phyloP scores from a whole-genome alignment of 164 flowering plant species.

The Macadamia integrifolia region DNA sequence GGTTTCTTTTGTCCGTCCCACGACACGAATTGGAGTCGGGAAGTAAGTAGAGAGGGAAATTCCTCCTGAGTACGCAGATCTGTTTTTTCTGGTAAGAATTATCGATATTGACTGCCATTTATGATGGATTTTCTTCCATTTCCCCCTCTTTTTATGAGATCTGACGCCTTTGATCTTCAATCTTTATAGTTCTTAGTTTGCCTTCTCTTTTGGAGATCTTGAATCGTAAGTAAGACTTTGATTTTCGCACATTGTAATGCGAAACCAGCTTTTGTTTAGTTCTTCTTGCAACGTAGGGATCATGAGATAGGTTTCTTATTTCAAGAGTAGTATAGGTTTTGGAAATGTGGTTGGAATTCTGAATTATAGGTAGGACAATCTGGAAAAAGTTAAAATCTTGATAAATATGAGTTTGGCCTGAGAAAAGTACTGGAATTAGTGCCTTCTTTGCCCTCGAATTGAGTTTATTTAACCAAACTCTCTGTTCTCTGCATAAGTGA shows the following conservation, averaged over 20 bases:
- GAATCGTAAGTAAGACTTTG: neutral
- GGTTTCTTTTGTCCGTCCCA: too few relatives aligned
- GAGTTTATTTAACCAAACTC: neutral
- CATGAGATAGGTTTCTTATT: neutral
- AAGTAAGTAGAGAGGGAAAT: neutral
- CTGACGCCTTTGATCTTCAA: too few relatives aligned
- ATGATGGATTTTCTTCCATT: neutral
- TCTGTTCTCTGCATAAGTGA: neutral
- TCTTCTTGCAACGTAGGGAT: neutral
- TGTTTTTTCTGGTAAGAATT: neutral
- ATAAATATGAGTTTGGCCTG: neutral
- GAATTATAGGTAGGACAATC: neutral
- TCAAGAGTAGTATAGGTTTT: neutral
- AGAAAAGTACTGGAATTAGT: neutral
- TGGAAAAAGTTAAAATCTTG: slow-evolving; percentile 2
- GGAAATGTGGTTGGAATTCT: slow-evolving; percentile 1
- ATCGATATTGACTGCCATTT: neutral
- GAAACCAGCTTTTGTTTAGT: neutral
- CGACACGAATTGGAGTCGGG: too few relatives aligned
- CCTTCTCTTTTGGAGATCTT: neutral
- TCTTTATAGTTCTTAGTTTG: neutral
- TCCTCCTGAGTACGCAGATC: neutral
- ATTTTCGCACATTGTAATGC: neutral
- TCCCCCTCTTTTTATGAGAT: neutral
- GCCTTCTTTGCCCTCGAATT: neutral